Conservation (phyloP, 2,329 filamentous ascomycete species). For the Byssochlamys sp. region DNA sequence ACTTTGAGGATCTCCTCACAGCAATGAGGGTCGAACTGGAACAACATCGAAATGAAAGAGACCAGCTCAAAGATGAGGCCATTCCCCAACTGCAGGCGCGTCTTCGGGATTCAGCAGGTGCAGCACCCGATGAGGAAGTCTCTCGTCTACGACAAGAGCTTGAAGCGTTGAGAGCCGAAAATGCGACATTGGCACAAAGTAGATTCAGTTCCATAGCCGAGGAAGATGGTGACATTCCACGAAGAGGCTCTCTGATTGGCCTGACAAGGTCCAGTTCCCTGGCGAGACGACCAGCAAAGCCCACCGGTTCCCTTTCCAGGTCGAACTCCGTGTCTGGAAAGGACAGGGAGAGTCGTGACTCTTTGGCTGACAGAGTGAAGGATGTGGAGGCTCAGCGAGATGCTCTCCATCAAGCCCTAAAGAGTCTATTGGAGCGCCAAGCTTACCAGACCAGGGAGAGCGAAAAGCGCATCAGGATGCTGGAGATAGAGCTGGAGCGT, state of each 20-base stretch:
- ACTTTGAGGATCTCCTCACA: slow-evolving; percentile 82
- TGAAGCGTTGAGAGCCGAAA: slow-evolving; percentile 50
- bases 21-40: slow-evolving; percentile 76
- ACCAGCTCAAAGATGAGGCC: slow-evolving; percentile 72
- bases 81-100: slow-evolving; percentile 68
- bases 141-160: slow-evolving; percentile 76
- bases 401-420: slow-evolving; percentile 77
- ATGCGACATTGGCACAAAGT: slow-evolving; percentile 36
- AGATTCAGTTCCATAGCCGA: slow-evolving; percentile 55
- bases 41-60: slow-evolving; percentile 73
- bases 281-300: slow-evolving; percentile 44
- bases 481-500: slow-evolving; percentile 70
- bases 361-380: slow-evolving; percentile 69
- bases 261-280: slow-evolving; percentile 60
- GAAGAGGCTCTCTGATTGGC: slow-evolving; percentile 41
- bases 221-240: slow-evolving; percentile 38
- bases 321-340: slow-evolving; percentile 47
- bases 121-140: slow-evolving; percentile 42
- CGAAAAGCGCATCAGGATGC: slow-evolving; percentile 63
- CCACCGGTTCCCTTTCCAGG: slow-evolving; percentile 45
- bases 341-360: slow-evolving; percentile 54
- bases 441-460: slow-evolving; percentile 76
- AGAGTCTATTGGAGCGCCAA: slow-evolving; percentile 74
- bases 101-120: slow-evolving; percentile 29
- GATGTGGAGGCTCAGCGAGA: slow-evolving; percentile 91